Evolutionary conservation across 2,329 filamentous ascomycete species (phyloP), one percentile per base, ranked within the genome.

Genomic region (Cadophora sp.): DNA sequence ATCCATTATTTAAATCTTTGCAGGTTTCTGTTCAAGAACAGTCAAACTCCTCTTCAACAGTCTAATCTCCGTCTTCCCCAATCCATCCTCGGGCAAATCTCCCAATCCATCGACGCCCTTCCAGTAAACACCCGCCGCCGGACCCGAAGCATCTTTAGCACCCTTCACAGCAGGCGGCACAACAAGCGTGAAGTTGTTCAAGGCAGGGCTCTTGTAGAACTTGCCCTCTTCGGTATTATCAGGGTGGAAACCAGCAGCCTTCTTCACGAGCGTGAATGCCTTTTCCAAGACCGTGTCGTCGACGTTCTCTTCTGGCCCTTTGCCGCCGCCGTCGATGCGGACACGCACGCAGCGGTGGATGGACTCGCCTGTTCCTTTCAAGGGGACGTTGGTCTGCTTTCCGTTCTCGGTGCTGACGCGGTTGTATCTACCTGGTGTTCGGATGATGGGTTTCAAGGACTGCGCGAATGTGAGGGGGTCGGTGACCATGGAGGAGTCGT

Each of bases 401-500:
- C 80, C 80, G 4, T 73, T 77, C 36, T 75, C 73, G 53, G 76
- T 74, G 67, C 79, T 76, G 14, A 78, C 73, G 11, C 76, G 69
- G 43, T 77, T 69, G 47, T 77, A 78, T 16, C 74, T 66, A 0
- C 79, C 79, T 0, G 80, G 80, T 1, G 71, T 75, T 24, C 73
- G 36, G 5, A 56, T 56, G 16, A 71, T 65, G 7, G 73, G 68
- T 4, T 22, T 20, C 27, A 73, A 27, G 7, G 65, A 56, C 53
- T 69, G n/a, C 6, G 59, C 56, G 1, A 67, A 18, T 11, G 51
- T 64, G 14, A 45, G 45, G 30, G 59, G 48, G 39, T 48, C 71
- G 62, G 56, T 72, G 39, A 66, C 67, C 50, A 62, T 62, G 50
- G 24, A 70, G 5, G 76, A 77, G 43, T 78, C 71, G 41, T 75